Evolutionary conservation across 108 stramenopile genomes (phyloP).

Genomic region (Skeletonema costatum): DNA sequence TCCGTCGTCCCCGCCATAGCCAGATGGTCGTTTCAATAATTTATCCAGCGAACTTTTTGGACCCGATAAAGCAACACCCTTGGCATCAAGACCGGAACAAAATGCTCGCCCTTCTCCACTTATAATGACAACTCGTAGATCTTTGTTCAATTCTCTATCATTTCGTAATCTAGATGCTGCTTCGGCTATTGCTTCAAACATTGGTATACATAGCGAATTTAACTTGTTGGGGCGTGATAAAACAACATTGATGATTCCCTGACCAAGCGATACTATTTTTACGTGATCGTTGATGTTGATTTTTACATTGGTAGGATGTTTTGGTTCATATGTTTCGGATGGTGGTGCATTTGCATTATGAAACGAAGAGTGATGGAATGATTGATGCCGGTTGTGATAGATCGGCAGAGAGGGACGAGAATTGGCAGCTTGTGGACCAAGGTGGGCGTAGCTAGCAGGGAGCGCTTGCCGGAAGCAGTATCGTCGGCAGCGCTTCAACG

Average conservation of each 20-base stretch:
- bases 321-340: background rate
- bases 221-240: slow-evolving; percentile 79
- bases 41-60: slow-evolving; percentile 33
- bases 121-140: slow-evolving; percentile 69
- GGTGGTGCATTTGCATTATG: background rate
- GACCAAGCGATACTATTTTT: slow-evolving; percentile 18
- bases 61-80: slow-evolving; percentile 46
- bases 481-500: background rate
- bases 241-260: slow-evolving; percentile 58
- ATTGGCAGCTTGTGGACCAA: background rate
- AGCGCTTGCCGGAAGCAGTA: background rate
- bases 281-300: slow-evolving; percentile 27
- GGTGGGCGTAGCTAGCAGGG: background rate
- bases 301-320: background rate
- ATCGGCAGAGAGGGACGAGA: background rate
- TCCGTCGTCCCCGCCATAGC: slow-evolving; percentile 51
- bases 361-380: background rate
- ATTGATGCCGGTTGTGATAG: background rate
- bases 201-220: slow-evolving; percentile 73
- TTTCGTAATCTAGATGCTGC: slow-evolving; percentile 46
- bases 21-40: slow-evolving; percentile 64
- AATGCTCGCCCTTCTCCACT: slow-evolving; percentile 83
- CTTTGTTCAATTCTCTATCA: slow-evolving; percentile 34
- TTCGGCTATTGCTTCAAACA: slow-evolving; percentile 84
- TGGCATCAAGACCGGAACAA: slow-evolving; percentile 87